These are phyloP conservation scores for Dictyostelium purpureum DNA, from an alignment of 78 protist species.

Conservation along the genomic window DNA sequence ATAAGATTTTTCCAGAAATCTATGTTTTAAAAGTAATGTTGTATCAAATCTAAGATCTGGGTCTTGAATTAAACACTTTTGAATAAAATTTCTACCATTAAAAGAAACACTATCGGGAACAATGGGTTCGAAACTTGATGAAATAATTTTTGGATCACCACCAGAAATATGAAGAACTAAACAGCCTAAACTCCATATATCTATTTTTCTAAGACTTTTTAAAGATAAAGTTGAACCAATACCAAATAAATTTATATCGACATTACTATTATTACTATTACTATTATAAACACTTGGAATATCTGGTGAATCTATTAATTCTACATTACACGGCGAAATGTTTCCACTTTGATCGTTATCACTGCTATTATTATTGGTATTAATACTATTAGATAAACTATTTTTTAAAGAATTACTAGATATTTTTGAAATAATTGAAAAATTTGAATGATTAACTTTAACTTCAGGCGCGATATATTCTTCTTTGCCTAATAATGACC, in stretches of 20 bases:
- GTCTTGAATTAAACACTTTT: constrained; percentile 14
- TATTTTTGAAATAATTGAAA: too few relatives aligned
- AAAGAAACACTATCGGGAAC: background rate
- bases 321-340: too few relatives aligned
- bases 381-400: background rate
- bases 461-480: too few relatives aligned
- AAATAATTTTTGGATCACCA: background rate
- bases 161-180: background rate
- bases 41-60: constrained; percentile 1
- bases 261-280: background rate
- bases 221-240: background rate
- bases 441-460: too few relatives aligned
- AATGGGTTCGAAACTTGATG: constrained; percentile 9
- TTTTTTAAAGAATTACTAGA: too few relatives aligned
- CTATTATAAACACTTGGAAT: background rate
- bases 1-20: background rate
- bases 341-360: background rate
- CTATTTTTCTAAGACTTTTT: background rate
- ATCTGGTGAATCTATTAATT: background rate
- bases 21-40: background rate
- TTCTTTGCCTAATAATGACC: too few relatives aligned
- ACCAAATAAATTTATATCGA: background rate
- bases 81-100: background rate
- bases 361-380: constrained; percentile 12
- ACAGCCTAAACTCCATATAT: constrained; percentile 1